Evolutionary conservation across 2,329 filamentous ascomycete genomes (phyloP), one percentile per base, ranked within the genome.

Genomic region (Fonsecaea multimorphosa): DNA sequence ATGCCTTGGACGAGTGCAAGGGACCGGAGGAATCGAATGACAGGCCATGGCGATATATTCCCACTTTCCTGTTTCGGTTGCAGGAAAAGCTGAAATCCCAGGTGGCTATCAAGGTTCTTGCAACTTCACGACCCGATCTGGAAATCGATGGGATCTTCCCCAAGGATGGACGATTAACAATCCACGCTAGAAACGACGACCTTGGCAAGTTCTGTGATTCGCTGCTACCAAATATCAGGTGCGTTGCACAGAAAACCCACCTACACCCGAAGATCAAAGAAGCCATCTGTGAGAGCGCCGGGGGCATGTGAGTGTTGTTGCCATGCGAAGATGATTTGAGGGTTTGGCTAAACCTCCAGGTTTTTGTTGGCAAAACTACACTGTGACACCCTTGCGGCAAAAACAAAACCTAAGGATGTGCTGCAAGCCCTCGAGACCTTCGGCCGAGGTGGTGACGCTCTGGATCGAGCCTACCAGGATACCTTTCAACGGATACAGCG

Each of bases 301-400:
- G 54, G 24, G 64, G 64, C 49, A 66, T 66, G 64, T 66, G 56
- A 19, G 54, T 60, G 12, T 24, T 54, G 1, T 9, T n/a, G 8
- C 14, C 27, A 31, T 8, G 27, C n/a, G 7, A 19, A 9, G 16
- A 5, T 19, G 1, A 5, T 8, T n/a, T 44, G 38, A 19, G 12
- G 3, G 14, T 14, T 16, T 54, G 8, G 36, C 46, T 34, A 22
- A 24, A 27, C 29, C 1, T 27, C 2, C 31, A 73, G 72, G 70
- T 73, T 73, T 53, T 66, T 73, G 27, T 60, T 73, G 16, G 71
- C 72, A 24, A 61, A 66, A 31, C 55, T 73, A 31, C 70, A 73
- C 51, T 68, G 72, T 51, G 71, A 72, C 49, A 68, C 70, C 16
- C 64, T 73, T 11, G 61, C 61, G 12, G 58, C 40, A 2, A 70